phyloP scores from a whole-genome alignment of 352 stramenopile species.

The Aphanomyces invadans region DNA sequence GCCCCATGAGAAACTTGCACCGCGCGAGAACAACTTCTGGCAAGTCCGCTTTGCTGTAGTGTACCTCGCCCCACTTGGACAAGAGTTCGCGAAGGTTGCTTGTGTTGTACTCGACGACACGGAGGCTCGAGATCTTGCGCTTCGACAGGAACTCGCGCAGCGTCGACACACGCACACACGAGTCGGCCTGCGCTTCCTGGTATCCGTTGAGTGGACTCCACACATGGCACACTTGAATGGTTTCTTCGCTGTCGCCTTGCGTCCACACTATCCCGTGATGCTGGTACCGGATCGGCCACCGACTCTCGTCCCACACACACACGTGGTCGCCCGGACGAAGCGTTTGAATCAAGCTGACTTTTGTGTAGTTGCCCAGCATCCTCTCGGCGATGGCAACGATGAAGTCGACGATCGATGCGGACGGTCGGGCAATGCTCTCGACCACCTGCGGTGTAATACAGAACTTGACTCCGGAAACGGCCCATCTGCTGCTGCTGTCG shows the following conservation, averaged over 20 bases:
- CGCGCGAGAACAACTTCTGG: constrained; percentile 73
- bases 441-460: too few relatives aligned
- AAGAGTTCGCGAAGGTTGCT: constrained; percentile 67
- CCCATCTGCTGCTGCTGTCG: too few relatives aligned
- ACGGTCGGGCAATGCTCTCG: not conserved
- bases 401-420: not conserved
- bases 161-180: constrained; percentile 79
- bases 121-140: constrained; percentile 48
- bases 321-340: constrained; percentile 78
- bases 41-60: constrained; percentile 72
- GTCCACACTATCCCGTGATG: constrained; percentile 82
- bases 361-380: constrained; percentile 76
- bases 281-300: constrained; percentile 79
- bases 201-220: constrained; percentile 75
- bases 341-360: constrained; percentile 59
- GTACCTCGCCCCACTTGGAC: constrained; percentile 78
- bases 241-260: constrained; percentile 47
- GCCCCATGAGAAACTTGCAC: constrained; percentile 72
- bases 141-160: constrained; percentile 75
- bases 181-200: constrained; percentile 69
- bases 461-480: not conserved
- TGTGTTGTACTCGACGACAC: constrained; percentile 82
- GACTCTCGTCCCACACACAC: constrained; percentile 78
- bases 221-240: constrained; percentile 75
- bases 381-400: not conserved